Percentiles rank a stretch among this genome's conserved stretches.
Conservation (phyloP, 176 grass and related monocot genomes). For the Eragrostis nindensis region DNA sequence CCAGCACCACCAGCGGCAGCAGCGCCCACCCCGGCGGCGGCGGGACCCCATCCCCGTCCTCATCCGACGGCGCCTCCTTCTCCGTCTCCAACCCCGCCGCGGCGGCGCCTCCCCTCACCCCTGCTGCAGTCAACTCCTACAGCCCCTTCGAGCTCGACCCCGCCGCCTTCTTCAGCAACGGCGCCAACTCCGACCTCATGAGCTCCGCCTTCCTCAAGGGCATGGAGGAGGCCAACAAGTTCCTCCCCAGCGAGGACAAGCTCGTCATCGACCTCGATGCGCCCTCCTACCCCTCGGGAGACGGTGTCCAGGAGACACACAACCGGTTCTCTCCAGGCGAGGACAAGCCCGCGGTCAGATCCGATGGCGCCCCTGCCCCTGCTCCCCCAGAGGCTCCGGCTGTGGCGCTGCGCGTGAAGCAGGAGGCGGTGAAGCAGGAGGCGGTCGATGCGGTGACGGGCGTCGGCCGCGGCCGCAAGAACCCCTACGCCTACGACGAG, state of each 20-base stretch:
- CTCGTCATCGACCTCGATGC: constrained; percentile 37
- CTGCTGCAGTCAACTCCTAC: constrained; percentile 37
- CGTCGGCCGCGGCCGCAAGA: constrained; percentile 53
- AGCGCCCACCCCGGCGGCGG: neutral
- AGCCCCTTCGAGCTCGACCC: constrained; percentile 34
- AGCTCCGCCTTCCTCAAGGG: constrained; percentile 63
- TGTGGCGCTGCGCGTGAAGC: constrained; percentile 30
- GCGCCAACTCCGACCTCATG: constrained; percentile 55
- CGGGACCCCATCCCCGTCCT: neutral
- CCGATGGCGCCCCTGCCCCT: constrained; percentile 19
- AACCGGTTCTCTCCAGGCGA: constrained; percentile 53
- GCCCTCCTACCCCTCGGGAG: neutral
- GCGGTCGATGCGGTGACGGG: constrained; percentile 1
- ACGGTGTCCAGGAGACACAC: constrained; percentile 47
- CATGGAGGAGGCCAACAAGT: constrained; percentile 80
- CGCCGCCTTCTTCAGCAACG: constrained; percentile 37
- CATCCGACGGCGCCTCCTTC: neutral
- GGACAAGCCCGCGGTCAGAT: constrained; percentile 18
- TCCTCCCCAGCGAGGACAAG: constrained; percentile 54
- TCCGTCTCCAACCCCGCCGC: neutral
- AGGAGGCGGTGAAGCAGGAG: constrained; percentile 37
- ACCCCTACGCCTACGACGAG: constrained; percentile 45
- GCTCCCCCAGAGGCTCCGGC: neutral
- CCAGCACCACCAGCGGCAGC: neutral
- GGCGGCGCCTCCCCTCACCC: neutral